Conservation (phyloP, 2,329 filamentous ascomycete species). For the Beauveria sp. region DNA sequence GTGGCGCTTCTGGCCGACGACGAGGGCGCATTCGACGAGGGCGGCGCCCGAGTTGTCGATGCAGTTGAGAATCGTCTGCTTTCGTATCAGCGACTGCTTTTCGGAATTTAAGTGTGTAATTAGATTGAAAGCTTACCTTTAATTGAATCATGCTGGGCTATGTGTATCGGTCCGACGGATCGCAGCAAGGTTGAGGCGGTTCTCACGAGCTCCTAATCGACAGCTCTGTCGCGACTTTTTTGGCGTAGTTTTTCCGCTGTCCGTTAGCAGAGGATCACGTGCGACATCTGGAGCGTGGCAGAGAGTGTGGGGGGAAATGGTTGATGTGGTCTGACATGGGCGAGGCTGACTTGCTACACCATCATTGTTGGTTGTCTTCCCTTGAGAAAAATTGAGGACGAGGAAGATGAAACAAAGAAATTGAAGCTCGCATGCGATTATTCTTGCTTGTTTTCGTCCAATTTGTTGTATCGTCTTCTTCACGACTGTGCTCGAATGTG, state of each 20-base stretch:
- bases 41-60: conserved; percentile 99
- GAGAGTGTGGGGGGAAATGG: neutral
- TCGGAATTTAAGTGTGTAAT: neutral
- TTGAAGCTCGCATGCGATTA: too few relatives aligned
- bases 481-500: too few relatives aligned
- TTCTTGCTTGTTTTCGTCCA: too few relatives aligned
- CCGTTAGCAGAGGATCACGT: neutral
- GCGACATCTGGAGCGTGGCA: neutral
- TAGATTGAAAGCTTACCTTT: conserved; percentile 49
- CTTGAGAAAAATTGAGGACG: too few relatives aligned
- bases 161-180: conserved; percentile 1
- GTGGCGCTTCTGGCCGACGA: conserved; percentile 81
- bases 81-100: conserved; percentile 3
- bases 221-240: neutral
- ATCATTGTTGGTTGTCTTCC: too few relatives aligned
- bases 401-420: too few relatives aligned
- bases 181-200: neutral
- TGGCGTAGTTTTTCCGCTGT: neutral
- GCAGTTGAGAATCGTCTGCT: conserved; percentile 92
- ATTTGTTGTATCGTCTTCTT: too few relatives aligned
- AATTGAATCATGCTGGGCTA: conserved; percentile 75
- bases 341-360: too few relatives aligned
- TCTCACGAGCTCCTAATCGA: too few relatives aligned
- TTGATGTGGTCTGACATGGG: neutral
- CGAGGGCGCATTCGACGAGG: conserved; percentile 90